Evolutionary conservation across 2,329 filamentous ascomycete species (phyloP).

Genomic region (Aspergillus ochraceus): DNA sequence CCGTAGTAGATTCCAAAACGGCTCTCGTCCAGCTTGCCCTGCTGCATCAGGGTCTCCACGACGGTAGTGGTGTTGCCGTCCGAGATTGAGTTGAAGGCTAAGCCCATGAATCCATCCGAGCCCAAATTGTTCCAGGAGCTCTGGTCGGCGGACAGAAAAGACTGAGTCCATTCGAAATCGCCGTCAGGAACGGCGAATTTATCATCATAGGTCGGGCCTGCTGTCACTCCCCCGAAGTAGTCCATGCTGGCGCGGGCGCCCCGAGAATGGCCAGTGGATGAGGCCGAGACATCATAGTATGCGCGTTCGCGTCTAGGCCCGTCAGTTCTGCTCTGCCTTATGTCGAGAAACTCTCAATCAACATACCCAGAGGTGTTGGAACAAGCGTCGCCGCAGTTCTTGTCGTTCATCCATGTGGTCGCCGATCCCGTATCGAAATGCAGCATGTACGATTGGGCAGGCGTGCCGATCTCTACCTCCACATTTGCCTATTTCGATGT

Average conservation of each 20-base stretch:
- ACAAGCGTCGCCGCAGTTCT: background rate
- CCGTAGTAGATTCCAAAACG: background rate
- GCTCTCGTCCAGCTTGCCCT: background rate
- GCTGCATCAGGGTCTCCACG: background rate
- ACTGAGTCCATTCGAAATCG: background rate
- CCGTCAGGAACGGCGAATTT: background rate
- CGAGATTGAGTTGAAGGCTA: background rate
- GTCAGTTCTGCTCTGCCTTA: background rate
- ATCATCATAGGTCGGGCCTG: background rate
- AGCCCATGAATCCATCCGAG: background rate
- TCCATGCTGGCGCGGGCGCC: background rate
- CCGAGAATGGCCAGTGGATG: background rate
- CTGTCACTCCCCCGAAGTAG: background rate
- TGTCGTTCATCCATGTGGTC: background rate
- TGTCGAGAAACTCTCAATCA: background rate
- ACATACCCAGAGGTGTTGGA: background rate
- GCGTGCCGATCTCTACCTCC: background rate
- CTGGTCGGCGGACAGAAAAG: background rate
- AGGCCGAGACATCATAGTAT: background rate
- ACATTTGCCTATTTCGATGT: background rate
- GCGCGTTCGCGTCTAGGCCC: background rate
- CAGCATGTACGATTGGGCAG: background rate
- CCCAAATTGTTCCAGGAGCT: background rate
- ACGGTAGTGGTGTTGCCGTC: background rate
- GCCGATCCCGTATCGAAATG: slow-evolving; percentile 1